phyloP scores from a whole-genome alignment of 306 rosid species.

The Psophocarpus tetragonolobus region DNA sequence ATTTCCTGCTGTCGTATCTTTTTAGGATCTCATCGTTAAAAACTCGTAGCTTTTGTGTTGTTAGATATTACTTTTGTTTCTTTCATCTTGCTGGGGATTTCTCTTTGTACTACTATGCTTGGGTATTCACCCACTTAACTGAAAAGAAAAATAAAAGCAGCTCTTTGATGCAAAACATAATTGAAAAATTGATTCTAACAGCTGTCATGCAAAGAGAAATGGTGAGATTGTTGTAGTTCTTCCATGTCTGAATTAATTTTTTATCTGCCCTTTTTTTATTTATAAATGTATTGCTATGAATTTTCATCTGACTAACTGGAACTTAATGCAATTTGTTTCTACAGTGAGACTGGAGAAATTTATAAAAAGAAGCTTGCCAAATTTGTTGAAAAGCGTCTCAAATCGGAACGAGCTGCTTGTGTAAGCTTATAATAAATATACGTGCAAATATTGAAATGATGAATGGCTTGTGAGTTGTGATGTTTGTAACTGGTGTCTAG shows the following conservation, averaged over 20 bases:
- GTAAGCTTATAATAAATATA: slow-evolving; percentile 55
- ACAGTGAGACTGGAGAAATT: slow-evolving; percentile 81
- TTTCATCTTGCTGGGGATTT: neutral
- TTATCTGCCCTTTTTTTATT: neutral
- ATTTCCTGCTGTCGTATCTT: neutral
- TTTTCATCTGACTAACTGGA: slow-evolving; percentile 23
- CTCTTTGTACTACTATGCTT: neutral
- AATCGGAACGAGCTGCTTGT: slow-evolving; percentile 93
- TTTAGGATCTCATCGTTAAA: neutral
- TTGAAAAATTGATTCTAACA: slow-evolving; percentile 3
- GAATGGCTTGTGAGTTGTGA: slow-evolving; percentile 27
- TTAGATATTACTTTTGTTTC: slow-evolving; percentile 4
- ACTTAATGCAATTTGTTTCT: slow-evolving; percentile 31
- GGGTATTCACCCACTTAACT: neutral
- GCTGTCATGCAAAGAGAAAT: slow-evolving; percentile 14
- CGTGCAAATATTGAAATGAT: slow-evolving; percentile 11
- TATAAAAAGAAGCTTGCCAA: slow-evolving; percentile 90
- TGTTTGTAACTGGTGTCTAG: slow-evolving; percentile 46
- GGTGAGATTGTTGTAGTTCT: slow-evolving; percentile 10
- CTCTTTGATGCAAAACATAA: slow-evolving; percentile 8
- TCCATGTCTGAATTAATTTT: neutral
- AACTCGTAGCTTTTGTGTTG: neutral
- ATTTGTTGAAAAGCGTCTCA: slow-evolving; percentile 88
- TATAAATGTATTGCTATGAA: neutral
- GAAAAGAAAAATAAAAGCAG: slow-evolving; percentile 10